Evolutionary conservation across 2,329 filamentous ascomycete genomes (phyloP).

Genomic region (Biscogniauxia marginata): DNA sequence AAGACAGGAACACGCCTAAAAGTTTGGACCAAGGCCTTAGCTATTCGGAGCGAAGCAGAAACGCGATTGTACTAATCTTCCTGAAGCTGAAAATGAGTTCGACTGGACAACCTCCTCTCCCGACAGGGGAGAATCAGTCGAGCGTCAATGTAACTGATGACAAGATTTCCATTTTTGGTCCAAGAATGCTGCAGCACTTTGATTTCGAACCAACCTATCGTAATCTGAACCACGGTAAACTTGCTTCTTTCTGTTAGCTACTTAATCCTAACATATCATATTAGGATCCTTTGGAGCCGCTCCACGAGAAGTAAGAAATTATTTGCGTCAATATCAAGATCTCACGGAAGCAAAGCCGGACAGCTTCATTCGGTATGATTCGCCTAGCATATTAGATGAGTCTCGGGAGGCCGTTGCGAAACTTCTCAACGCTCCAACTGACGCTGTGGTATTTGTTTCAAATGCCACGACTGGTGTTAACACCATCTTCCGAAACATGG

Average conservation of each 20-base stretch:
- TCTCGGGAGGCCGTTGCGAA: conserved; percentile 63
- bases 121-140: neutral
- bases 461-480: conserved; percentile 82
- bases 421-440: conserved; percentile 62
- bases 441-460: conserved; percentile 71
- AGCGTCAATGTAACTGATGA: no score
- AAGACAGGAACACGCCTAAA: no score
- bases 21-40: no score
- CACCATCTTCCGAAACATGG: conserved; percentile 73
- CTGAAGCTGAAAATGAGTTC: neutral
- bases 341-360: conserved; percentile 69
- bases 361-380: conserved; percentile 70
- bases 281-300: conserved; percentile 77
- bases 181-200: conserved; percentile 62
- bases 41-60: neutral
- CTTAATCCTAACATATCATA: conserved; percentile 1
- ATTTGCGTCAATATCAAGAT: conserved; percentile 64
- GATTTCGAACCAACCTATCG: conserved; percentile 64
- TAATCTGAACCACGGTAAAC: conserved; percentile 75
- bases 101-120: neutral
- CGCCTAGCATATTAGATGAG: conserved; percentile 60
- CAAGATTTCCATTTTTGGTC: conserved; percentile 42
- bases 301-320: conserved; percentile 60
- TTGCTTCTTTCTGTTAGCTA: neutral
- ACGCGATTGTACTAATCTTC: neutral